Percentiles rank a stretch among this genome's conserved stretches.
Conservation (phyloP, 768 basidiomycete species). For the Gautieria morchelliformis region DNA sequence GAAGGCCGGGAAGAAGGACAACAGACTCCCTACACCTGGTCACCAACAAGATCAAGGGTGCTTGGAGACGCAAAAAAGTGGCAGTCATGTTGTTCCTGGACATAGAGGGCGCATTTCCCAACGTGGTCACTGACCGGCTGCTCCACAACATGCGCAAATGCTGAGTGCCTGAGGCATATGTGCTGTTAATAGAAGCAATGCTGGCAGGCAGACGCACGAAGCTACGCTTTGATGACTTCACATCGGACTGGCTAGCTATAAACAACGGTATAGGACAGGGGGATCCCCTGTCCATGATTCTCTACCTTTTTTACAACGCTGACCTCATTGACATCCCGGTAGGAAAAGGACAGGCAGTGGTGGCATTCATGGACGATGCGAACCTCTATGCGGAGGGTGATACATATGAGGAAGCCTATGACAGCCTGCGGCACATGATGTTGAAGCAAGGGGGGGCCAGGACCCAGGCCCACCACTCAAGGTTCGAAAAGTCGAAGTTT, state of each 20-base stretch:
- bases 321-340: constrained; percentile 14
- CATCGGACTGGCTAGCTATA: constrained; percentile 6
- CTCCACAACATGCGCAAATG: no score
- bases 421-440: no score
- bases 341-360: constrained; percentile 6
- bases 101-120: no score
- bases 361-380: constrained; percentile 12
- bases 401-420: constrained; percentile 10
- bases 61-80: constrained; percentile 21
- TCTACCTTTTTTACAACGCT: no score
- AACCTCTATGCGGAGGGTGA: constrained; percentile 6
- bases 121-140: no score
- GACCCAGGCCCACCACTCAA: no score
- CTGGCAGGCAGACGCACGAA: constrained; percentile 17
- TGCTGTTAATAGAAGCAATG: constrained; percentile 12
- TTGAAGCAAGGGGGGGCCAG: no score
- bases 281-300: constrained; percentile 17
- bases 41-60: constrained; percentile 24
- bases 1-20: constrained; percentile 15
- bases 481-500: no score
- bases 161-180: constrained; percentile 17
- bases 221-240: no score
- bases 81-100: no score
- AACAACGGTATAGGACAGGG: constrained; percentile 22
- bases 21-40: constrained; percentile 23